Evolutionary conservation across 2,329 filamentous ascomycete species (phyloP).

Genomic region (Orbilia javanica): DNA sequence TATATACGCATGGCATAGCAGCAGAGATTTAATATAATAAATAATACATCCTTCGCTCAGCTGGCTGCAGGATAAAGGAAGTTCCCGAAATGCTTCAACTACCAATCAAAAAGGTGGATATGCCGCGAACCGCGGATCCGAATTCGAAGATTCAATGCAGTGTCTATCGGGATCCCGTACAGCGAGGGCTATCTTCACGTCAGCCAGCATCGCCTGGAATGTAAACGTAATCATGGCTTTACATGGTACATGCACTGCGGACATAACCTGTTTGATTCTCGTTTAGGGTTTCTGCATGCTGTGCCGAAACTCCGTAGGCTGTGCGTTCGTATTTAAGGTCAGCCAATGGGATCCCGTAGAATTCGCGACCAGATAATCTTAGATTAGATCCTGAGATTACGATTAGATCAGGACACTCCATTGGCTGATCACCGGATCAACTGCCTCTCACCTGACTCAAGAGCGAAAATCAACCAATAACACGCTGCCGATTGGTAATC

Average conservation of each 20-base stretch:
- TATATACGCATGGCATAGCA: neutral
- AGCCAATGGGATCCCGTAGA: slow-evolving; percentile 39
- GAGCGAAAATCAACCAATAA: slow-evolving; percentile 17
- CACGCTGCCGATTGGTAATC: slow-evolving; percentile 22
- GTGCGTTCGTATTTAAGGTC: slow-evolving; percentile 15
- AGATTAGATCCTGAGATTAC: slow-evolving; percentile 51
- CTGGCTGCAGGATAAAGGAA: slow-evolving; percentile 1
- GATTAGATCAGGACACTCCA: slow-evolving; percentile 32
- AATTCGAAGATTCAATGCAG: too few relatives aligned
- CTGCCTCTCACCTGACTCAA: neutral
- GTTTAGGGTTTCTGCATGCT: slow-evolving; percentile 43
- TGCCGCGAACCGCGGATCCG: neutral
- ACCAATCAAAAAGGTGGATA: neutral
- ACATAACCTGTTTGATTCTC: neutral
- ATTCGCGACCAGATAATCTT: slow-evolving; percentile 37
- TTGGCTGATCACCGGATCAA: neutral
- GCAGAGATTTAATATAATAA: neutral
- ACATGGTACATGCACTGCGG: neutral
- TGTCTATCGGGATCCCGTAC: neutral
- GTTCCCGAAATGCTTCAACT: neutral
- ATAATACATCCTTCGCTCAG: neutral
- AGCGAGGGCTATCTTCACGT: neutral
- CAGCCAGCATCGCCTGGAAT: slow-evolving; percentile 21
- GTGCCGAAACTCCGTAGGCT: slow-evolving; percentile 55
- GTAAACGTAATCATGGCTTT: slow-evolving; percentile 48